These are phyloP conservation scores for Protomyces inouyei DNA, from an alignment of 1,139 yeast species.

Conservation along the genomic window DNA sequence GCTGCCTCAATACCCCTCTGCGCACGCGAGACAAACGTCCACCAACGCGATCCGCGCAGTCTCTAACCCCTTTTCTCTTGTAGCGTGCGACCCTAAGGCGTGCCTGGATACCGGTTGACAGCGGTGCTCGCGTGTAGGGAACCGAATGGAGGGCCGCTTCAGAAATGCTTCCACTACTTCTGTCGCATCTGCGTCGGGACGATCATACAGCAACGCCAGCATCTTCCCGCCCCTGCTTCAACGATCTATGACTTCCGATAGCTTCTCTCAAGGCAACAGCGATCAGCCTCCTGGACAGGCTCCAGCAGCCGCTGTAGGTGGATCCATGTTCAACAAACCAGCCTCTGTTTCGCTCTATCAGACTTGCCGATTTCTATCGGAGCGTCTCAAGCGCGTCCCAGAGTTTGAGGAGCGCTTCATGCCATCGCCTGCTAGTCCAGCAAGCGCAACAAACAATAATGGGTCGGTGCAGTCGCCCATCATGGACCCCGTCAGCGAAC, in stretches of 20 bases:
- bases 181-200: background rate
- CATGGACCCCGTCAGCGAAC: conserved; percentile 84
- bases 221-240: conserved; percentile 7
- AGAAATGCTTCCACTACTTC: background rate
- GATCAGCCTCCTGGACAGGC: background rate
- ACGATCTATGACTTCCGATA: conserved; percentile 21
- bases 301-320: conserved; percentile 7
- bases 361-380: conserved; percentile 12
- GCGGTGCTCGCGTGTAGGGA: too few species aligned
- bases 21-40: too few species aligned
- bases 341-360: conserved; percentile 12
- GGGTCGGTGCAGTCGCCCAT: conserved; percentile 15
- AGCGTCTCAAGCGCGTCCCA: conserved; percentile 13
- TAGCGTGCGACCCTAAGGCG: too few species aligned
- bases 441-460: background rate
- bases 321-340: conserved; percentile 11
- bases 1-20: too few species aligned
- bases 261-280: background rate
- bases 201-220: background rate
- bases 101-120: too few species aligned
- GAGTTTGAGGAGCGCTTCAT: conserved; percentile 14
- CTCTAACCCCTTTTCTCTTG: too few species aligned
- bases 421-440: background rate
- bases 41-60: too few species aligned
- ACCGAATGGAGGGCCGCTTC: background rate